phyloP scores from a whole-genome alignment of 352 stramenopile genomes.

The Pythium phragmitis region DNA sequence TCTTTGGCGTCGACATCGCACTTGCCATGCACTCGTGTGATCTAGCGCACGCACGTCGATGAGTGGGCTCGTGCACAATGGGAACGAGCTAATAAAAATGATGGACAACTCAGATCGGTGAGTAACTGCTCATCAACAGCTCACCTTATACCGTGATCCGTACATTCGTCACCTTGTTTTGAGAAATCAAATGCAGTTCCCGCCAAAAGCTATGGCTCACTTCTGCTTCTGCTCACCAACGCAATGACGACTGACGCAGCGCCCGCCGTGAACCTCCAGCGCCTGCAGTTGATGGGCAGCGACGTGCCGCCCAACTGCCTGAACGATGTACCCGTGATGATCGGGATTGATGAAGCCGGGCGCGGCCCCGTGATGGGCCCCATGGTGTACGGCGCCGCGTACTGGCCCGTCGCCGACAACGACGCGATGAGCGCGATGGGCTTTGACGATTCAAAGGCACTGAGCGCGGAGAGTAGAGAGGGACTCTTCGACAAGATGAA shows the following conservation, averaged over 20 bases:
- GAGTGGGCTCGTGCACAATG: no score
- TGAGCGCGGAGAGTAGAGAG: slow-evolving; percentile 85
- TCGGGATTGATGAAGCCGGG: slow-evolving; percentile 95
- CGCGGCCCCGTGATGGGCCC: slow-evolving; percentile 92
- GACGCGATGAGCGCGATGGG: slow-evolving; percentile 78
- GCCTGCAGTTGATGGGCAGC: slow-evolving; percentile 54
- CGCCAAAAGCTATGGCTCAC: slow-evolving; percentile 19
- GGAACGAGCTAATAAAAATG: slow-evolving; percentile 2
- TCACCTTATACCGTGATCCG: slow-evolving; percentile 10
- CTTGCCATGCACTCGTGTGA: background rate
- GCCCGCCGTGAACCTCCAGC: slow-evolving; percentile 41
- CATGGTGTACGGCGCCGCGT: slow-evolving; percentile 94
- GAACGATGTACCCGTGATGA: slow-evolving; percentile 74
- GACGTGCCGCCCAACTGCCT: slow-evolving; percentile 59
- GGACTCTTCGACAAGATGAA: slow-evolving; percentile 90
- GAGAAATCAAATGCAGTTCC: slow-evolving; percentile 4
- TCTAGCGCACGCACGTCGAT: background rate
- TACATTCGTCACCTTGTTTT: slow-evolving; percentile 13
- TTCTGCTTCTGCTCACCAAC: background rate
- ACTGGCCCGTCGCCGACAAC: slow-evolving; percentile 81
- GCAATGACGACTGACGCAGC: slow-evolving; percentile 3
- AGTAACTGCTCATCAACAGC: slow-evolving; percentile 12
- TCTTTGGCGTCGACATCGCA: background rate
- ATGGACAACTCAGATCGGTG: slow-evolving; percentile 11
- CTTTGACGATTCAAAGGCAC: slow-evolving; percentile 95